A percentile compares a stretch with the other conserved stretches of the same genome.
phyloP scores from a whole-genome alignment of 2,329 filamentous ascomycete species.

The Cercospora janseana region DNA sequence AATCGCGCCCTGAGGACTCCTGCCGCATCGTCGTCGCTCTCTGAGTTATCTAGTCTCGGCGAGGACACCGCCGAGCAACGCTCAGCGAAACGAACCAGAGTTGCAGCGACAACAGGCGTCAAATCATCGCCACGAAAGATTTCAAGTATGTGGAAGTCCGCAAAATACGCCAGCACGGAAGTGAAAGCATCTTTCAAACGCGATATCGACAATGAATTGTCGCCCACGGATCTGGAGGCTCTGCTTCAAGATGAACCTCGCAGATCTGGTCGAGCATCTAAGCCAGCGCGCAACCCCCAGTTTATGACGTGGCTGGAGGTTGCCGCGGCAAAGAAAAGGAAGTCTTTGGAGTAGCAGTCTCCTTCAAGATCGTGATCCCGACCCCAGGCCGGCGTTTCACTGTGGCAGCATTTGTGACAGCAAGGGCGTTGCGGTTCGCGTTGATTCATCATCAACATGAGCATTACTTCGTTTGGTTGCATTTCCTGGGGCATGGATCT shows the following conservation, averaged over 20 bases:
- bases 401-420: conserved; percentile 1
- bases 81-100: neutral
- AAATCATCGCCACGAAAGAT: neutral
- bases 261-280: conserved; percentile 91
- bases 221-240: neutral
- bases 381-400: neutral
- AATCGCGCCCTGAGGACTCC: neutral
- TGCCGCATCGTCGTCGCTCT: neutral
- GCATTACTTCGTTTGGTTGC: neutral
- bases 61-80: neutral
- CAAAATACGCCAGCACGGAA: neutral
- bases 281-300: conserved; percentile 66
- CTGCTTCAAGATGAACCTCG: conserved; percentile 69
- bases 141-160: conserved; percentile 2
- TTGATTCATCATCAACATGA: neutral
- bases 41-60: neutral
- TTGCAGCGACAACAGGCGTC: neutral
- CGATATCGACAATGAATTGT: neutral
- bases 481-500: too few species aligned
- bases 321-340: neutral
- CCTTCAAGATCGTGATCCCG: neutral
- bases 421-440: neutral
- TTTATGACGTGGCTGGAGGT: conserved; percentile 5
- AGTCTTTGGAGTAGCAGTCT: neutral
- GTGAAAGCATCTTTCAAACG: neutral